Percentiles rank a stretch among this genome's conserved stretches.
Conservation (phyloP, 2,329 filamentous ascomycete genomes). For the Ascocoryne sarcoides region DNA sequence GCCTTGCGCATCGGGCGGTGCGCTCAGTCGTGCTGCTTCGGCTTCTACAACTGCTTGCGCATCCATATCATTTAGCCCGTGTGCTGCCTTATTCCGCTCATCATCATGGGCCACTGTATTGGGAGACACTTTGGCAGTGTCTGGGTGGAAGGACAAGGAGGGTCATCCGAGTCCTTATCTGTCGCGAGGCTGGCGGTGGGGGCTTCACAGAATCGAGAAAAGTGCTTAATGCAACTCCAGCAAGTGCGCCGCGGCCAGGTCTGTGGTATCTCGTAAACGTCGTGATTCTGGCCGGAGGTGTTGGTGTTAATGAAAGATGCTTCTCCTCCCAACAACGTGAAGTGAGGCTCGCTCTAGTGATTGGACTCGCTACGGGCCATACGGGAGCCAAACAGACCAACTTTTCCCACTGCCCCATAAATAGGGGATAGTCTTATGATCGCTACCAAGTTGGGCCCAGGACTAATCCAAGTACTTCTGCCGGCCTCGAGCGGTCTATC, state of each 20-base stretch:
- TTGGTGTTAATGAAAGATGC: neutral
- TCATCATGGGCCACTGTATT: constrained; percentile 23
- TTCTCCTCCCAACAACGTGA: no score
- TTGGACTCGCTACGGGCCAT: no score
- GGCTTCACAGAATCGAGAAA: no score
- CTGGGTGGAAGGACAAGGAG: constrained; percentile 25
- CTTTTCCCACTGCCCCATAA: neutral
- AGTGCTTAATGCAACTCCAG: no score
- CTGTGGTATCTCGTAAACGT: no score
- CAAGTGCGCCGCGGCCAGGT: no score
- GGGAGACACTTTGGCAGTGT: constrained; percentile 29
- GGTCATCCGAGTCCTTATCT: constrained; percentile 25
- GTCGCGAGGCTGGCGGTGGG: neutral
- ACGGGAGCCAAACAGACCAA: no score
- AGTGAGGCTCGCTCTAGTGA: no score
- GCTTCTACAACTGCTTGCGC: constrained; percentile 20
- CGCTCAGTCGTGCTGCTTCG: constrained; percentile 15
- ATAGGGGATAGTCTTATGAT: neutral
- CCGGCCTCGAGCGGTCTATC: neutral
- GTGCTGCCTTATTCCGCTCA: constrained; percentile 23
- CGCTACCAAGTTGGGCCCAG: no score
- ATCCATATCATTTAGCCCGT: constrained; percentile 28
- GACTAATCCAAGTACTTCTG: neutral
- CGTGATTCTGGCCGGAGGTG: no score
- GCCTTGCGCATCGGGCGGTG: constrained; percentile 13